Evolutionary conservation across 352 stramenopile genomes (phyloP), one percentile per base, ranked within the genome.

Genomic region (Globisporangium echinulatum): DNA sequence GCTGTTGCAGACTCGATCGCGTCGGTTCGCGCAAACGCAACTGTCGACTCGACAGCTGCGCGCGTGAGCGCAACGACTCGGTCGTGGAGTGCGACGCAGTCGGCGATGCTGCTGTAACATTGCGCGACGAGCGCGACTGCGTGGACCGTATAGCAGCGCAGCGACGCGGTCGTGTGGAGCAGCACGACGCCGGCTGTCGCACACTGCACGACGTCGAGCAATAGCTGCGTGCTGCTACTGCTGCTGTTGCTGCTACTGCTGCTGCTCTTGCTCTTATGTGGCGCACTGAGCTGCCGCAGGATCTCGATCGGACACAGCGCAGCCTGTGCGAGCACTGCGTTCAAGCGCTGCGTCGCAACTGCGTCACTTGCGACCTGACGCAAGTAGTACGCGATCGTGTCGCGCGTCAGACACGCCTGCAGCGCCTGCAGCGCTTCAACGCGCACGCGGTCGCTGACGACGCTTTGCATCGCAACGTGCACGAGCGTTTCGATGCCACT

Each of bases 181-280:
- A 85, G 59, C 43, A 85, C 70, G 53, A 87, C 77, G 17, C 72
- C 72, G 37, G 42, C 61, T 5, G 73, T 87, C 63, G 77, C 73
- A 36, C 75, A 68, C 25, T 71, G 58, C 17, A 81, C 44, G 10
- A 84, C 63, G 54, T 81, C 70, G 38, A 63, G 48, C 61, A 8
- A 67, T 68, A 61, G 36, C 70, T 53, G 14, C 53, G 14, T 67
- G 55, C 4, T 62, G 51, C 36, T 63, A 62, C 48, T 71, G 13
- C 52, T 15, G 11, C 43, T 48, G 13, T 33, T 33, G 25, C 25
- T 33, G 42, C n/a, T 17, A 5, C 9, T 48, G n/a, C 6, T 48
- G 43, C 10, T 15, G 11, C 43, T 48, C 43, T 33, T 33, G 25
- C 25, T 33, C 25, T 33, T 33, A 33, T 33, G 25, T 33, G 66